These are phyloP conservation scores for Porogramme epimiltina DNA, from an alignment of 1,284 basidiomycete species.

Conservation along the genomic window DNA sequence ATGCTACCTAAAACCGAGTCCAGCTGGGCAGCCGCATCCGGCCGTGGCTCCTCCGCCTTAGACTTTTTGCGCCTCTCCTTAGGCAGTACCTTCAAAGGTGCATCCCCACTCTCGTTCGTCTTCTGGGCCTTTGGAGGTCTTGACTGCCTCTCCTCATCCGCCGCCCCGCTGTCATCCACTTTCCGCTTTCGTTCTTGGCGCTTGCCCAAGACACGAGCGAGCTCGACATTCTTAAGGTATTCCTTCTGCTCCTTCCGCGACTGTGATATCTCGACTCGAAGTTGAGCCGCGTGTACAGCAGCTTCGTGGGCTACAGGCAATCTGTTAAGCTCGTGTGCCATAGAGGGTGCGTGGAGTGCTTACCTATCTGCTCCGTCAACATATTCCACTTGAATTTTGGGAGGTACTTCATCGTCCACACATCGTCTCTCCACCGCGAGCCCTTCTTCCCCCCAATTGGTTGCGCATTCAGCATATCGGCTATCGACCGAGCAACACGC, in stretches of 20 bases:
- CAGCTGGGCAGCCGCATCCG: slow-evolving; percentile 35
- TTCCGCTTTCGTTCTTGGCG: slow-evolving; percentile 70
- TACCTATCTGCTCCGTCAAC: slow-evolving; percentile 98
- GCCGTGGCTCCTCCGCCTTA: slow-evolving; percentile 23
- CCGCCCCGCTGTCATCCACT: slow-evolving; percentile 19
- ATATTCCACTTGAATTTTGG: slow-evolving; percentile 99
- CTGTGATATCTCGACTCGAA: slow-evolving; percentile 90
- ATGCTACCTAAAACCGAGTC: slow-evolving; percentile 55
- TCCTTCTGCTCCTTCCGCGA: slow-evolving; percentile 89
- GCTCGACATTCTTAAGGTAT: slow-evolving; percentile 94
- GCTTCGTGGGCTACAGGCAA: slow-evolving; percentile 83
- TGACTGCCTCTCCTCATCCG: slow-evolving; percentile 11
- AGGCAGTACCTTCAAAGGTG: slow-evolving; percentile 38
- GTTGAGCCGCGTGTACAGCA: slow-evolving; percentile 83
- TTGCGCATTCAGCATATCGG: slow-evolving; percentile 95
- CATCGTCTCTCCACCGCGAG: slow-evolving; percentile 90
- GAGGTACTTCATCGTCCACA: slow-evolving; percentile 99
- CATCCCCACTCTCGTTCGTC: slow-evolving; percentile 47
- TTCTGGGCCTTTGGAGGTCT: slow-evolving; percentile 17
- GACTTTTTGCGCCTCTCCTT: slow-evolving; percentile 34
- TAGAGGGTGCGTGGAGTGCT: slow-evolving; percentile 38
- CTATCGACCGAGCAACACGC: slow-evolving; percentile 85
- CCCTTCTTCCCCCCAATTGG: slow-evolving; percentile 96
- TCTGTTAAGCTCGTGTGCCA: neutral
- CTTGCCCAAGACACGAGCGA: slow-evolving; percentile 89